Evolutionary conservation across 192 early-diverging fungal genomes (phyloP), one percentile per base, ranked within the genome.

Genomic region (Nowakowskiella sp.): DNA sequence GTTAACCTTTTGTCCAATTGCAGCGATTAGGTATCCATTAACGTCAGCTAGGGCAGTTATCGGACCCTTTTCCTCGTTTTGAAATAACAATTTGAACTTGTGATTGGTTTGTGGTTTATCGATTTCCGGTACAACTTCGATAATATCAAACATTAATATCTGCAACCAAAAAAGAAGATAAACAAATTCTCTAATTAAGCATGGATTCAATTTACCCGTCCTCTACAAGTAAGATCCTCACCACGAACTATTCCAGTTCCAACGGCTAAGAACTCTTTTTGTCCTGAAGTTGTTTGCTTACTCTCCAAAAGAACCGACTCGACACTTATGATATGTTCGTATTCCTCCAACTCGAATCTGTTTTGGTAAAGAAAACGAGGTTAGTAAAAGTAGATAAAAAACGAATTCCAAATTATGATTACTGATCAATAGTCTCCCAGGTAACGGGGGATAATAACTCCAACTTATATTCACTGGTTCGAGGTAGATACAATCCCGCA

Each of bases 101-200:
- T 92, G 90, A 59, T 88, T 92, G 0, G 92, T 94, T 65, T 91
- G 89, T 25, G 96, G 94, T 45, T 87, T 87, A 36, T 88, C 87
- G 0, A 85, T 83, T 61, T 95, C 91, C 3, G 96, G 96, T 27
- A 99, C 92, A 30, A 99, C 91, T 66, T 94, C 90, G 68, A 94
- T 88, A 31, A 97, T 79, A 39, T 99, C 96, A 58, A 87, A 96
- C 23, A 99, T 68, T 42, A 90, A 84, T 42, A 97, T 77, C 76
- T 88, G 63, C 10, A 31, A 43, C n/a, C n/a, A 31, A 61, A 46
- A 27, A 8, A 29, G 27, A 33, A 57, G 28, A 44, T 8, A 9
- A 42, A 47, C 19, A 57, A 27, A 22, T 6, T n/a, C 1, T 44
- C 26, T 22, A 13, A 47, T 24, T 25, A 23, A 29, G 19, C 9